Percentiles rank a stretch among this genome's conserved stretches.
Conservation (phyloP, 305 asterid species). For the Caryopteris hybrid region DNA sequence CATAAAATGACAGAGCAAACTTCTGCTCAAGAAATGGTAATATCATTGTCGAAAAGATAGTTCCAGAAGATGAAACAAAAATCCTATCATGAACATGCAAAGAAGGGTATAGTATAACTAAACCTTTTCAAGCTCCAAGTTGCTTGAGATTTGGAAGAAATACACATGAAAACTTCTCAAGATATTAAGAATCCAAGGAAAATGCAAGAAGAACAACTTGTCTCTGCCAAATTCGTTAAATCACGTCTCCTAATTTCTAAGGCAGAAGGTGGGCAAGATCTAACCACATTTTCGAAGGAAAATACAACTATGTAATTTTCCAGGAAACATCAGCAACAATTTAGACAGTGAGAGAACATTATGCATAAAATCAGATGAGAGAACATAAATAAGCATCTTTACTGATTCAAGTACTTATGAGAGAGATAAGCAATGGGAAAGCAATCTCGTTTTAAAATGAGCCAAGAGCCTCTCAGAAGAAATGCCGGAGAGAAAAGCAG, state of each 20-base stretch:
- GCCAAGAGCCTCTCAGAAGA: neutral
- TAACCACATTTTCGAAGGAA: neutral
- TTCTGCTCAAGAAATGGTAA: neutral
- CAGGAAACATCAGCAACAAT: slow-evolving; percentile 1
- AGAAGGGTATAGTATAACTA: neutral
- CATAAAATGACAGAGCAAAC: neutral
- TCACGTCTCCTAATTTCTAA: neutral
- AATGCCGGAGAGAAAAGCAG: neutral
- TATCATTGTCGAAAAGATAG: neutral
- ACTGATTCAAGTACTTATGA: neutral
- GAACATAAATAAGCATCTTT: neutral
- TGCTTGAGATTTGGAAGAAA: neutral
- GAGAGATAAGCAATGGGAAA: neutral
- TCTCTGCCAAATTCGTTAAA: neutral
- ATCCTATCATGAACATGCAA: neutral
- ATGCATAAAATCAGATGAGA: neutral
- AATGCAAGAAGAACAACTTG: neutral
- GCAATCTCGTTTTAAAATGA: neutral
- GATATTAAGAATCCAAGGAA: neutral
- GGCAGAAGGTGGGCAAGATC: slow-evolving; percentile 9
- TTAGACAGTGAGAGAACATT: neutral
- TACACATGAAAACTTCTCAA: neutral
- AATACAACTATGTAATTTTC: neutral
- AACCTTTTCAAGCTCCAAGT: neutral
- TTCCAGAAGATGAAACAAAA: neutral